Evolutionary conservation across 1,284 basidiomycete species (phyloP), one percentile per base, ranked within the genome.

Genomic region (Cystobasidiaceae sp.): DNA sequence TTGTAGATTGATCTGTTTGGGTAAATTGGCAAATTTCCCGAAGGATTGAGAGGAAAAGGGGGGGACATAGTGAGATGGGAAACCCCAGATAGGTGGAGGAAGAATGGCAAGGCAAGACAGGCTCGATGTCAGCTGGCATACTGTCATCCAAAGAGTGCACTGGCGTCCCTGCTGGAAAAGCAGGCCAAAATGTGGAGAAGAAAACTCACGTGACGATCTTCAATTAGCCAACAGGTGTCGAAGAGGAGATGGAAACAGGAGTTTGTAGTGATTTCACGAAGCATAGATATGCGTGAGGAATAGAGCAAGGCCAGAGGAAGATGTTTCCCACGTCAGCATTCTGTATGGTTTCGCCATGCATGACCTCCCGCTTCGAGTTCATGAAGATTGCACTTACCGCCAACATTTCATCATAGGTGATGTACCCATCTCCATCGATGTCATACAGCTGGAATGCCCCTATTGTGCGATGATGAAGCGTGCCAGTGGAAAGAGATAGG

Each of bases 391-490:
- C 2, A 56, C 61, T 51, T 52, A 64, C 61, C 19, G 45, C 50
- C 27, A 97, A 86, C 92, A 99, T 99, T 80, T 99, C 96, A 73
- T 94, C 88, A 78, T 97, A 96, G 45, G 93, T 94, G 79, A 97
- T 97, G 73, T 83, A 88, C 2, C 93, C 94, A 75, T 97, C 93
- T 70, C 90, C 90, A 80, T 99, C 91, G 74, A 98, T 97, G 77
- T 99, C 96, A 78, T 99, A 99, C 50, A 99, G 82, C 78, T 98
- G 93, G 85, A 98, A 99, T 8, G 96, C 96, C 96, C 94, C 93
- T 97, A 78, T 67, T 3, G n/a, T 2, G 25, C 33, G 15, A 8
- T 4, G n/a, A 23, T n/a, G 7, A 1, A 21, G 4, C n/a, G n/a
- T n/a, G n/a, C n/a, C n/a, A n/a, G n/a, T n/a, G n/a, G n/a, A n/a